Evolutionary conservation across 305 asterid species (phyloP), one percentile per base, ranked within the genome.

Genomic region (Fraxinus xanthoxyloides): DNA sequence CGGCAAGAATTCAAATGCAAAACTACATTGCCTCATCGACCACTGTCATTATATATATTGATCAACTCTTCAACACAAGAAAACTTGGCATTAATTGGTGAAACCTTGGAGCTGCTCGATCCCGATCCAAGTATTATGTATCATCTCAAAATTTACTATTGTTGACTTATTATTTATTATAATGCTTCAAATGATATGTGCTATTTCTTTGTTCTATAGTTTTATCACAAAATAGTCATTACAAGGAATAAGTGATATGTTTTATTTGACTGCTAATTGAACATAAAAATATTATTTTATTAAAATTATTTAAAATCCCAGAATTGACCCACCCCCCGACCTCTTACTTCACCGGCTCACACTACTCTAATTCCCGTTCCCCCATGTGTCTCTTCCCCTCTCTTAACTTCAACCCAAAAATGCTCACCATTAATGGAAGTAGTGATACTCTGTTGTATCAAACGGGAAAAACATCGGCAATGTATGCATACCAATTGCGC

Each of bases 71-170:
- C 85, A 81, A 84, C 80, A 78, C 93, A 3, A 92, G 93, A 86
- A 86, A 89, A 78, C 83, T 95, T 82, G 99, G 98, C 30, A 87
- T 81, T 69, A 94, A 95, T 83, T 95, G 99, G 99, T 95, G 87
- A 90, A 81, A 65, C 3, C 13, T 26, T 69, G 28, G 65, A 43
- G 77, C 65, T 74, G 72, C 67, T 46, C 15, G 72, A 56, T 65
- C 36, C 36, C 63, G 74, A 80, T 81, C 76, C 70, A 63, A 59
- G 26, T 70, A 13, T 72, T 67, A 21, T 82, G 19, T 3, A 65
- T 17, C 78, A 31, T 51, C 8, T 74, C 46, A 30, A 54, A 78
- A 76, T 36, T 54, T 4, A 46, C 72, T 81, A 61, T 35, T 21
- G 59, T 36, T 26, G 48, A 77, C 72, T 4, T 19, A 79, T 77